Evolutionary conservation across 305 asterid genomes (phyloP).

Genomic region (Fraxinus greggii): DNA sequence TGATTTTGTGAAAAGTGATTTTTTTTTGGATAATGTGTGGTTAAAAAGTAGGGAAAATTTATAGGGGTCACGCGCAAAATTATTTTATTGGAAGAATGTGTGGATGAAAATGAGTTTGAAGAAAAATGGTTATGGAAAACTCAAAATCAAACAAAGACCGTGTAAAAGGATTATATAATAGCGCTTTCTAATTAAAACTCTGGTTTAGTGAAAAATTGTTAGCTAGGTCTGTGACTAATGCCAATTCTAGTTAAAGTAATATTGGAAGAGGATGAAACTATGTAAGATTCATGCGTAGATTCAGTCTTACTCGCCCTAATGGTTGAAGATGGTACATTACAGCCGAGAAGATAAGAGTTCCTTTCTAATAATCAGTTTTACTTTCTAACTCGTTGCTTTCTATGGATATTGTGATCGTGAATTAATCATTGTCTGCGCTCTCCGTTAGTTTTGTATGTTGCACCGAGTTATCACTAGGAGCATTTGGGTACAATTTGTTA

Average conservation of each 20-base stretch:
- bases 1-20: background rate
- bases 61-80: background rate
- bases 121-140: background rate
- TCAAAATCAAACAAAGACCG: background rate
- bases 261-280: background rate
- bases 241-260: background rate
- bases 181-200: background rate
- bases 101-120: background rate
- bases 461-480: background rate
- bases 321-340: background rate
- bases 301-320: background rate
- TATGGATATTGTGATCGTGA: background rate
- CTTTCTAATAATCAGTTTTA: background rate
- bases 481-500: background rate
- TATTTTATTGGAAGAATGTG: background rate
- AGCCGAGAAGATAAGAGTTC: background rate
- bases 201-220: background rate
- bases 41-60: background rate
- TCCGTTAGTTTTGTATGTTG: background rate
- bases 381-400: background rate
- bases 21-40: background rate
- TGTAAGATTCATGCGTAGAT: background rate
- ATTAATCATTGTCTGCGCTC: background rate
- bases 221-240: background rate
- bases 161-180: background rate